A percentile compares a stretch with the other conserved stretches of the same genome.
These are phyloP conservation scores for Chenopodium album DNA, from an alignment of 148 eudicot species.

Conservation along the genomic window DNA sequence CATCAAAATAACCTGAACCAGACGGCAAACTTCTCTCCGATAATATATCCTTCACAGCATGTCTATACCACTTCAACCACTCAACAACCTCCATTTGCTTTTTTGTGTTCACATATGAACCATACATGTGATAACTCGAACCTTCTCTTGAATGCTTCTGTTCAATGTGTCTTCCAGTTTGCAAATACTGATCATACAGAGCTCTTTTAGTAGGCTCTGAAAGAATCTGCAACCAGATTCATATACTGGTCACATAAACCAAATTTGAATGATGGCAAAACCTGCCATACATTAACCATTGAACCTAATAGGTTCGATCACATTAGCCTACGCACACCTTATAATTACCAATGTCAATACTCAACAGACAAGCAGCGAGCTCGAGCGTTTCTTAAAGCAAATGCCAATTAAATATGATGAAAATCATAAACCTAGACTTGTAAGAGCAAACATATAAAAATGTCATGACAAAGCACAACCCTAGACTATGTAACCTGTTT, in stretches of 20 bases:
- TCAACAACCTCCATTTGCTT: conserved; percentile 96
- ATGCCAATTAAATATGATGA: background rate
- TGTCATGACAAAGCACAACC: too few relatives aligned
- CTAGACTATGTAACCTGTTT: too few relatives aligned
- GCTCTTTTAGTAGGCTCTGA: conserved; percentile 77
- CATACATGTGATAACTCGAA: conserved; percentile 54
- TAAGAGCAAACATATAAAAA: too few relatives aligned
- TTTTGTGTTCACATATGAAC: conserved; percentile 33
- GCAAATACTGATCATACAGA: conserved; percentile 70
- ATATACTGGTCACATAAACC: conserved; percentile 7
- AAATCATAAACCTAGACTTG: background rate
- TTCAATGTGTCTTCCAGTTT: conserved; percentile 44
- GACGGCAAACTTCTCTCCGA: conserved; percentile 60
- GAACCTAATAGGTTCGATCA: background rate
- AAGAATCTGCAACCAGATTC: conserved; percentile 62
- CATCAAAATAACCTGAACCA: conserved; percentile 85
- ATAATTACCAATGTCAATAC: background rate
- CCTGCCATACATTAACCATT: background rate
- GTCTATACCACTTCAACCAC: conserved; percentile 92
- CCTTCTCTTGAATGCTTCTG: conserved; percentile 37
- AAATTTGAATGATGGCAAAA: background rate
- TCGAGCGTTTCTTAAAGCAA: background rate
- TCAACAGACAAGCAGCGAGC: background rate
- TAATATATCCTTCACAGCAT: conserved; percentile 68
- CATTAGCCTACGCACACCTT: background rate